Conservation (phyloP, 225 moss, liverwort and hornwort species). For the Antitrichia curtipendula region DNA sequence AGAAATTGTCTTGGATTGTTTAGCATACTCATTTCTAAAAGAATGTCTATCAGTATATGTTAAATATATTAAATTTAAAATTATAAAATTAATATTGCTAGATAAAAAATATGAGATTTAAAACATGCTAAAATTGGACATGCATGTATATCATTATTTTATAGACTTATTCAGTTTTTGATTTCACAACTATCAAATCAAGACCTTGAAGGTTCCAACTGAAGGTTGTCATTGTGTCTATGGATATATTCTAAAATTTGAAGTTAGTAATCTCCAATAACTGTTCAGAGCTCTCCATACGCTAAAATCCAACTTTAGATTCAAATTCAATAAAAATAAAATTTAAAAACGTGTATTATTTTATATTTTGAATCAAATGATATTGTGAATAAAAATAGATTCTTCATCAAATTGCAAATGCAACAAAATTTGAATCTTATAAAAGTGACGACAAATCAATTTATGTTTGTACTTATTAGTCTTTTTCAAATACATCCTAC, state of each 20-base stretch:
- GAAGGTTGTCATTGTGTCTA: not conserved
- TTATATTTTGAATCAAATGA: not conserved
- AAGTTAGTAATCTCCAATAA: not conserved
- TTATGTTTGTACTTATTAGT: no score
- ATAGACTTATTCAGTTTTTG: not conserved
- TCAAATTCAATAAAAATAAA: no score
- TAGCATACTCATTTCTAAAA: not conserved
- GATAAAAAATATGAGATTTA: not conserved
- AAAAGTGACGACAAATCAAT: no score
- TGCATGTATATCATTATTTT: not conserved
- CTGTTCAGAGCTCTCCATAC: accelerated
- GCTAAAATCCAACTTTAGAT: not conserved
- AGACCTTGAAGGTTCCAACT: not conserved
- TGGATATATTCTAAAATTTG: no score
- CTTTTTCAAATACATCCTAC: no score
- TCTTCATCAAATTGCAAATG: no score
- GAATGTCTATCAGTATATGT: not conserved
- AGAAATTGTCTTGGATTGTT: not conserved
- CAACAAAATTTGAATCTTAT: no score
- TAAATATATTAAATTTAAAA: not conserved
- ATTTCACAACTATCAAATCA: not conserved
- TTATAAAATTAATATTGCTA: not conserved
- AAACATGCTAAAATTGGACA: accelerated
- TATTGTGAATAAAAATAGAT: no score
- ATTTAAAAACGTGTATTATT: not conserved